Percentiles rank a stretch among this genome's conserved stretches.
phyloP scores from a whole-genome alignment of 495 filamentous ascomycete genomes.

The Hypoxylon intermedium region DNA sequence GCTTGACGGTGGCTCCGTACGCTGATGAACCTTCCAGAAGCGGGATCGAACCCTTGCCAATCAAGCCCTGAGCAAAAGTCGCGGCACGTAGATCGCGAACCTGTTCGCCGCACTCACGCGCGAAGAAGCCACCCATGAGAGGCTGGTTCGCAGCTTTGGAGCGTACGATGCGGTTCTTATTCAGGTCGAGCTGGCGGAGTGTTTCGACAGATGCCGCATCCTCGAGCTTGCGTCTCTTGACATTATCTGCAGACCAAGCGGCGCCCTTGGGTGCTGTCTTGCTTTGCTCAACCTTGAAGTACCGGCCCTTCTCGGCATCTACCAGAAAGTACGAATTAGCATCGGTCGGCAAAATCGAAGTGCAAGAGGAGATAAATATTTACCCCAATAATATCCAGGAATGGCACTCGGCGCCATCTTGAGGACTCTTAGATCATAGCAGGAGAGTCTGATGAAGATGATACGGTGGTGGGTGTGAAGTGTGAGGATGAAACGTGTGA shows the following conservation, averaged over 20 bases:
- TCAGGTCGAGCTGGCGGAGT: constrained; percentile 1
- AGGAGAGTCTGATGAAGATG: neutral
- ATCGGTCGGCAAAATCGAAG: neutral
- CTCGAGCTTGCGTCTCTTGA: constrained; percentile 47
- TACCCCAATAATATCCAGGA: constrained; percentile 28
- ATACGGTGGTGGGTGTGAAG: neutral
- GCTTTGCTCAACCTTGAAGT: constrained; percentile 56
- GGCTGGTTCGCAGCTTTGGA: constrained; percentile 20
- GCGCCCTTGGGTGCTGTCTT: constrained; percentile 44
- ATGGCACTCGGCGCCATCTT: constrained; percentile 9
- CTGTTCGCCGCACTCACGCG: constrained; percentile 31
- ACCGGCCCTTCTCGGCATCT: constrained; percentile 55
- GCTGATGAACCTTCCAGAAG: neutral
- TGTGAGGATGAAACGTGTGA: too few species aligned
- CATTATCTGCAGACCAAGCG: constrained; percentile 46
- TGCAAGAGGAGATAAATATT: neutral
- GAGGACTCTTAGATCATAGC: neutral
- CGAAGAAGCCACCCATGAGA: constrained; percentile 38
- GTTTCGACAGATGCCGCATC: constrained; percentile 17
- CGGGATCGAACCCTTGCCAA: constrained; percentile 17
- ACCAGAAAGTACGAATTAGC: neutral
- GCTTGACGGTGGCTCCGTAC: neutral
- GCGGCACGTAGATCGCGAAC: constrained; percentile 29
- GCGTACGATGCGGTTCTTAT: constrained; percentile 36
- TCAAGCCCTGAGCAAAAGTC: constrained; percentile 31